These are phyloP conservation scores for Cyberlindnera bimundalis DNA, from an alignment of 805 yeast genomes.

Conservation along the genomic window DNA sequence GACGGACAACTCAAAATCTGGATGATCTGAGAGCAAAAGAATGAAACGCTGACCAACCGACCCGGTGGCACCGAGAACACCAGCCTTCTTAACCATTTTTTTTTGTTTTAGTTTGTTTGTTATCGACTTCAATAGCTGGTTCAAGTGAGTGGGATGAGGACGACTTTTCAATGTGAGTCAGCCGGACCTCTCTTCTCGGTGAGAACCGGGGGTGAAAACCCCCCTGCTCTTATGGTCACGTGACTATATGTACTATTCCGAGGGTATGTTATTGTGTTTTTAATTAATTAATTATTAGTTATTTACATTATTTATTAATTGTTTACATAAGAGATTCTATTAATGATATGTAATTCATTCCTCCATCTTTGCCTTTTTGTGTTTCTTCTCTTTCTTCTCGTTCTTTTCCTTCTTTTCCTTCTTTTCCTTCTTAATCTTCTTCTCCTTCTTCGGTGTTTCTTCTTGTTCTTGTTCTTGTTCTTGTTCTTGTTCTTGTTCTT, in stretches of 20 bases:
- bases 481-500: constrained; percentile 5
- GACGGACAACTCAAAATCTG: constrained; percentile 79
- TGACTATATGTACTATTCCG: no score
- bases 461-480: neutral
- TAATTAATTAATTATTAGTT: no score
- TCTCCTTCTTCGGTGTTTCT: constrained; percentile 13
- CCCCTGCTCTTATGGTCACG: no score
- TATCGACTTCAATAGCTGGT: neutral
- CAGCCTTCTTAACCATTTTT: constrained; percentile 46
- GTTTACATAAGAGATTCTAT: no score
- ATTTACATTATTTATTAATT: no score
- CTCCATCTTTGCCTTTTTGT: constrained; percentile 5
- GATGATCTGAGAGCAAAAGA: constrained; percentile 77
- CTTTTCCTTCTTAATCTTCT: constrained; percentile 17
- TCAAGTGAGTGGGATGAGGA: neutral
- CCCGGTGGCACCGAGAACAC: constrained; percentile 98
- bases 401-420: constrained; percentile 18
- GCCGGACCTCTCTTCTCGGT: no score
- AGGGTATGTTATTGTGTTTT: neutral
- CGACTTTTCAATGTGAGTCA: neutral
- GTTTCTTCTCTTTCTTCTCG: constrained; percentile 9
- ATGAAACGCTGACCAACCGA: constrained; percentile 97
- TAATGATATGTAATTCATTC: no score
- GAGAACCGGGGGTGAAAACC: no score
- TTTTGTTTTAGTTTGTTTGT: neutral